Evolutionary conservation across 306 rosid species (phyloP).

Genomic region (Morella rubra): DNA sequence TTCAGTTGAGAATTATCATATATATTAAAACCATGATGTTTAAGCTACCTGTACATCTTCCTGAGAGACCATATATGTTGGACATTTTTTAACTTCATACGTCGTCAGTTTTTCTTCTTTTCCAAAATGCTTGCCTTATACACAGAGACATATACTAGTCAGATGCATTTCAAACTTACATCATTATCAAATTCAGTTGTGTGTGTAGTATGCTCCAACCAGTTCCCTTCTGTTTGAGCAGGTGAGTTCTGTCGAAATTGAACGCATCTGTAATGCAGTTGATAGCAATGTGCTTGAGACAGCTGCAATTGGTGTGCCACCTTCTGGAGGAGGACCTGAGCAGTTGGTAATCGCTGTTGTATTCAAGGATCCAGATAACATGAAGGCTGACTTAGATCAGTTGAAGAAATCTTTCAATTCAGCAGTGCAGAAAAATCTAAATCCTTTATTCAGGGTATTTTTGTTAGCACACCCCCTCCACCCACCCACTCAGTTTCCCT

Average conservation of each 20-base stretch:
- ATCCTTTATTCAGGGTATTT: constrained; percentile 82
- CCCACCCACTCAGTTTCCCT: constrained; percentile 9
- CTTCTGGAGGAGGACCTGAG: constrained; percentile 86
- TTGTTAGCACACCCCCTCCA: constrained; percentile 27
- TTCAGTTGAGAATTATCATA: too few relatives aligned
- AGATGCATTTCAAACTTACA: not conserved
- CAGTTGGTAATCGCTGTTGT: constrained; percentile 73
- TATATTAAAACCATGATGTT: not conserved
- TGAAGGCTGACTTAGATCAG: constrained; percentile 41
- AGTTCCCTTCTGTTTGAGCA: constrained; percentile 35
- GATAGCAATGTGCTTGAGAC: constrained; percentile 67
- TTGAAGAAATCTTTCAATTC: constrained; percentile 66
- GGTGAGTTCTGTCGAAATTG: constrained; percentile 98
- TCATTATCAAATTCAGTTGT: too few relatives aligned
- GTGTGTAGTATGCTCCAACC: constrained; percentile 8
- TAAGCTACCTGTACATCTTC: not conserved
- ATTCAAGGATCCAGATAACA: constrained; percentile 43
- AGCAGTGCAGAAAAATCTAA: constrained; percentile 83
- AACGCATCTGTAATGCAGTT: constrained; percentile 82
- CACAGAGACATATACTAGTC: not conserved
- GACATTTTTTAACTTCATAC: not conserved
- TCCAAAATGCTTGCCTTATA: not conserved
- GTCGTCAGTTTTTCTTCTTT: not conserved
- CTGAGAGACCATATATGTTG: not conserved
- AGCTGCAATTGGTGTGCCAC: constrained; percentile 95